Conservation (phyloP, 163 green algal species). For the Chlorella variabilis region DNA sequence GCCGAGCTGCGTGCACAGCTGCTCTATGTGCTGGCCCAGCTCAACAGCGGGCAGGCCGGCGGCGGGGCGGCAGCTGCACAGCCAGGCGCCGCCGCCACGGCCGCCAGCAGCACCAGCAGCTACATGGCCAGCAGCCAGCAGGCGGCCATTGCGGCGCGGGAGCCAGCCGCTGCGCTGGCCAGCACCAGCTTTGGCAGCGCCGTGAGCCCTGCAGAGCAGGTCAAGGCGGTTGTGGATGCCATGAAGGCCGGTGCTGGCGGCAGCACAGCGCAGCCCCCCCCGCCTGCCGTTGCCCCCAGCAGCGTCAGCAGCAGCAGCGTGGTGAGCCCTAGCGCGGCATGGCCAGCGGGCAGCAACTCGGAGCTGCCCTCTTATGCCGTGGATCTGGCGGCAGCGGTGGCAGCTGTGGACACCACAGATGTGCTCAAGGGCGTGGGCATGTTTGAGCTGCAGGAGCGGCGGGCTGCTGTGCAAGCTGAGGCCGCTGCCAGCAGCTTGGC, state of each 20-base stretch:
- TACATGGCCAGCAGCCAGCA: slow-evolving; percentile 10
- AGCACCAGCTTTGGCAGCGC: background rate
- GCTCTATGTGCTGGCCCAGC: slow-evolving; percentile 37
- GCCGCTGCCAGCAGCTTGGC: background rate
- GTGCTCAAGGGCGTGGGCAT: slow-evolving; percentile 10
- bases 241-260: background rate
- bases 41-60: background rate
- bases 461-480: background rate
- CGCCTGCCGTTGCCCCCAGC: background rate
- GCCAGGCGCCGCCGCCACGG: background rate
- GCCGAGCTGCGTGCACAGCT: slow-evolving; percentile 42
- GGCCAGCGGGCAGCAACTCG: background rate
- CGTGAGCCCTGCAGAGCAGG: slow-evolving; percentile 28
- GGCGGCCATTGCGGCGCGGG: background rate
- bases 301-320: background rate
- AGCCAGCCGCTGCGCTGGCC: background rate
- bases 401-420: slow-evolving; percentile 35
- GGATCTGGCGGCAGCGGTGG: slow-evolving; percentile 42
- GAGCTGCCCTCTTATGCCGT: slow-evolving; percentile 29
- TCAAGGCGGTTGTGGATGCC: slow-evolving; percentile 28
- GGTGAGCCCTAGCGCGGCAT: background rate
- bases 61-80: background rate
- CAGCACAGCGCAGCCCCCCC: background rate
- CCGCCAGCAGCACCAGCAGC: background rate
- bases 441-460: background rate